phyloP scores from a whole-genome alignment of 164 flowering plant genomes.

The Tetrastigma voinierianum region DNA sequence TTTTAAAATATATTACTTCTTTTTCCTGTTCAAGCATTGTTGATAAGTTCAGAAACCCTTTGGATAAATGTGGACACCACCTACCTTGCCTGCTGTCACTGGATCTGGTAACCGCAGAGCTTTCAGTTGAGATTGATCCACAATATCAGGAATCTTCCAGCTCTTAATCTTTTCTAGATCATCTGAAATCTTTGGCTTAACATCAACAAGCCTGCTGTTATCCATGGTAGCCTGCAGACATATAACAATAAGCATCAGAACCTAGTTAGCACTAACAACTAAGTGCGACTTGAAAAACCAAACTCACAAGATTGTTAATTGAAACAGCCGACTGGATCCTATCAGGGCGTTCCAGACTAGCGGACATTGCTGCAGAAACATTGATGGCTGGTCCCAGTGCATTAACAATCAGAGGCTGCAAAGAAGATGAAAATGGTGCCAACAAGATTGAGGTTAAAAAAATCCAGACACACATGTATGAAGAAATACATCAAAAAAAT shows the following conservation, averaged over 20 bases:
- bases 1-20: no score
- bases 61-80: background rate
- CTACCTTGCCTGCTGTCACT: conserved; percentile 40
- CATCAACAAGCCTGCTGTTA: conserved; percentile 41
- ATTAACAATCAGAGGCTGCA: conserved; percentile 45
- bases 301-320: conserved; percentile 37
- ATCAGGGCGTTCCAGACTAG: conserved; percentile 38
- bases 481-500: no score
- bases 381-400: conserved; percentile 35
- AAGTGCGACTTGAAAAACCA: background rate
- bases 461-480: no score
- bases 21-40: background rate
- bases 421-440: background rate
- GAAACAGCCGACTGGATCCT: conserved; percentile 40
- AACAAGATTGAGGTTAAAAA: no score
- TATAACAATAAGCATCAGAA: background rate
- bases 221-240: conserved; percentile 36
- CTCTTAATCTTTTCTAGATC: conserved; percentile 37
- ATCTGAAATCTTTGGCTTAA: conserved; percentile 48
- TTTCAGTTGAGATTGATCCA: conserved; percentile 42
- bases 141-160: conserved; percentile 50
- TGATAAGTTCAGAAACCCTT: background rate
- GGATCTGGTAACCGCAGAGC: conserved; percentile 48
- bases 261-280: background rate
- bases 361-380: conserved; percentile 30